Conservation (phyloP, 345 rosid genomes). For the Tarenaya hassleriana region DNA sequence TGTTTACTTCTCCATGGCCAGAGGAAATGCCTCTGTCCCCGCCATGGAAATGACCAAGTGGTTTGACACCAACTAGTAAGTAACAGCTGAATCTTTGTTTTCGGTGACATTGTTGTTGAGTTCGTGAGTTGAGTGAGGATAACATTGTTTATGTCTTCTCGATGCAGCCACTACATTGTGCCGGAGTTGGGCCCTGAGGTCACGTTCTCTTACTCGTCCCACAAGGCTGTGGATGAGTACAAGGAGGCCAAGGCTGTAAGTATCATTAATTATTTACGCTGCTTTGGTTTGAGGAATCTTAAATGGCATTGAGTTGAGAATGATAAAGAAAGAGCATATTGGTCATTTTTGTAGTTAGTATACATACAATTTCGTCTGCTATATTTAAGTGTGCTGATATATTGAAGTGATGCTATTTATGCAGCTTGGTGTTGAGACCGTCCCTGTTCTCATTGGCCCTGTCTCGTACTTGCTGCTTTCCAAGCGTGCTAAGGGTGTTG, state of each 20-base stretch:
- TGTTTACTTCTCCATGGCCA: slow-evolving; percentile 90
- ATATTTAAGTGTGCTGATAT: slow-evolving; percentile 9
- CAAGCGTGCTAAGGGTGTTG: slow-evolving; percentile 92
- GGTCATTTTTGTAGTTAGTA: too few relatives aligned
- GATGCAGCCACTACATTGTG: slow-evolving; percentile 83
- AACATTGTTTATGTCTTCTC: slow-evolving; percentile 3
- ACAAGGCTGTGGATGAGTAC: slow-evolving; percentile 90
- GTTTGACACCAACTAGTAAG: slow-evolving; percentile 99
- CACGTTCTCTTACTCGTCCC: slow-evolving; percentile 87
- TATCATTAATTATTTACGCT: neutral
- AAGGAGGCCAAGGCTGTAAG: slow-evolving; percentile 95
- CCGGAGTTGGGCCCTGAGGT: slow-evolving; percentile 96
- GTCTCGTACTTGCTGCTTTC: slow-evolving; percentile 91
- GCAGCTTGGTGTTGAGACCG: slow-evolving; percentile 89
- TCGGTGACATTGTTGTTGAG: neutral
- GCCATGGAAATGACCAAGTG: slow-evolving; percentile 99
- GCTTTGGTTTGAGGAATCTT: too few relatives aligned
- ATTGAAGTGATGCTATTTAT: slow-evolving; percentile 16
- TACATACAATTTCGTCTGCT: neutral
- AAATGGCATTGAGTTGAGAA: too few relatives aligned
- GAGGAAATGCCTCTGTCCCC: slow-evolving; percentile 94
- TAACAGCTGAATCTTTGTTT: slow-evolving; percentile 13
- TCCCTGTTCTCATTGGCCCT: slow-evolving; percentile 90
- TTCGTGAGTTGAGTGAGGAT: neutral
- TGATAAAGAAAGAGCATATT: too few relatives aligned